phyloP scores from a whole-genome alignment of 148 eudicot genomes.

The Fallopia convolvulus region DNA sequence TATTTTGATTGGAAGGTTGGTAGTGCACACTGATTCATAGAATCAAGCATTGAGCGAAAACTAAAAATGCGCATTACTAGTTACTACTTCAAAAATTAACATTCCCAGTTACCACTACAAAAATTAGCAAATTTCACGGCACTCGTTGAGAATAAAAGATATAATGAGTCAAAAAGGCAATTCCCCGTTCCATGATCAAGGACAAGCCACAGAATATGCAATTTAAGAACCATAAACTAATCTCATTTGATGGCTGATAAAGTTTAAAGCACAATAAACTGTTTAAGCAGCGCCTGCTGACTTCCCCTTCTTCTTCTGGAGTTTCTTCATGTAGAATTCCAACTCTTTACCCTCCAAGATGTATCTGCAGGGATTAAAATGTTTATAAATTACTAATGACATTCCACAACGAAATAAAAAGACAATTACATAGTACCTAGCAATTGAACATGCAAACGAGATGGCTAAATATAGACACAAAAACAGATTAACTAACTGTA shows the following conservation, averaged over 20 bases:
- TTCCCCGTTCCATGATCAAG: neutral
- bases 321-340: slow-evolving; percentile 23
- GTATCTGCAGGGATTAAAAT: slow-evolving; percentile 1
- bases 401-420: neutral
- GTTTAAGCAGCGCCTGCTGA: slow-evolving; percentile 15
- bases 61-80: neutral
- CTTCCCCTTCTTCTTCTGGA: slow-evolving; percentile 23
- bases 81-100: neutral
- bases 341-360: slow-evolving; percentile 19
- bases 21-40: neutral
- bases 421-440: neutral
- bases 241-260: neutral
- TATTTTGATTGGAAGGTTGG: too few relatives aligned
- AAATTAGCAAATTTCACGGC: neutral
- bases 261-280: neutral
- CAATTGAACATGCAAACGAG: neutral
- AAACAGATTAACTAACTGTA: neutral
- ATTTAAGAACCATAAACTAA: neutral
- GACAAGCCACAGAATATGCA: slow-evolving; percentile 1
- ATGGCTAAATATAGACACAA: neutral
- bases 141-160: neutral
- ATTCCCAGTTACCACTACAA: neutral
- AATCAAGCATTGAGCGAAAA: neutral
- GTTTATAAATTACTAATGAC: neutral
- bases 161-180: neutral